phyloP scores from a whole-genome alignment of 371 early-diverging fungal genomes.

The Mucor sp. region DNA sequence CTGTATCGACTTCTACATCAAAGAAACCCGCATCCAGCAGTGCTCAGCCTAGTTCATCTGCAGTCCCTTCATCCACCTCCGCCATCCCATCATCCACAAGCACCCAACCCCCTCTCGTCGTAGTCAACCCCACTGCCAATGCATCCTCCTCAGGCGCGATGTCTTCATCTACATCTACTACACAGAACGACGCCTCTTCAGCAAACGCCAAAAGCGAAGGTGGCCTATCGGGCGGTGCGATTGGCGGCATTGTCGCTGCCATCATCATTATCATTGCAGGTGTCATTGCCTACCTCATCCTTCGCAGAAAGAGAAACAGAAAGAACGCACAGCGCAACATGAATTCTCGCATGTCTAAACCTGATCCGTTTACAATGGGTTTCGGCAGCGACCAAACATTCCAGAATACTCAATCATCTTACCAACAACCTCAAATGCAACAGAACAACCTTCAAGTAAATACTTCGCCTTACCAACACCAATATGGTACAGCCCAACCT shows the following conservation, averaged over 20 bases:
- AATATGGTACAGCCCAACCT: constrained; percentile 13
- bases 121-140: not conserved
- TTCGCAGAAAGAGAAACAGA: constrained; percentile 35
- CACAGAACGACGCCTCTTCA: not conserved
- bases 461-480: constrained; percentile 10
- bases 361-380: constrained; percentile 55
- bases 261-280: constrained; percentile 33
- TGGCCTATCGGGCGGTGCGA: constrained; percentile 50
- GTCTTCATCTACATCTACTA: not conserved
- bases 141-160: not conserved
- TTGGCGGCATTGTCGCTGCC: constrained; percentile 53
- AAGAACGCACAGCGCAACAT: constrained; percentile 8
- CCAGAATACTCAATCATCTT: constrained; percentile 1
- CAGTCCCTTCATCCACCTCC: not conserved
- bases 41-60: not conserved
- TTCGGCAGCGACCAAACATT: constrained; percentile 41
- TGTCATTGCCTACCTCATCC: constrained; percentile 38
- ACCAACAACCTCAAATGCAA: constrained; percentile 15
- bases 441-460: constrained; percentile 2
- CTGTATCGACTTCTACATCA: not conserved
- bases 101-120: not conserved
- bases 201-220: not conserved
- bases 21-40: not conserved
- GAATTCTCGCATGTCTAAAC: constrained; percentile 18
- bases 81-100: not conserved